A percentile compares a stretch with the other conserved stretches of the same genome.
Conservation (phyloP, 768 basidiomycete genomes). For the Lanmaoa rubissima region DNA sequence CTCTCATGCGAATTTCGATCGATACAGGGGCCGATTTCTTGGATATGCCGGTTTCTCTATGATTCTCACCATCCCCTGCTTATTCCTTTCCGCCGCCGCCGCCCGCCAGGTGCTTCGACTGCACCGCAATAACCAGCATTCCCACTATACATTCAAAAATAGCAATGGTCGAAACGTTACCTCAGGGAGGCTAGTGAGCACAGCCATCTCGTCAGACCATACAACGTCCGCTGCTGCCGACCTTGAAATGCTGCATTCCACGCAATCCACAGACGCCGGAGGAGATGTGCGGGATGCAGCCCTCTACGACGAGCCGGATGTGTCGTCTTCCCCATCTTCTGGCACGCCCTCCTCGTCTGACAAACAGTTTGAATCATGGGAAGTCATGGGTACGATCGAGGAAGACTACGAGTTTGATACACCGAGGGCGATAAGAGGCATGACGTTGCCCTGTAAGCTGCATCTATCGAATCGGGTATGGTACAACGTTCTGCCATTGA, state of each 20-base stretch:
- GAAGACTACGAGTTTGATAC: not conserved
- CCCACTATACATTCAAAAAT: not conserved
- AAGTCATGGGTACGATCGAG: not conserved
- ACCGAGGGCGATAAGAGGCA: not conserved
- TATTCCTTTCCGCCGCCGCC: slow-evolving; percentile 41
- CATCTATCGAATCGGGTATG: not conserved
- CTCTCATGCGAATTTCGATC: slow-evolving; percentile 1
- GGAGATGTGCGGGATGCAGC: not conserved
- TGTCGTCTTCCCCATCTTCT: not conserved
- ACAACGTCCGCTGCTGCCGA: slow-evolving; percentile 13
- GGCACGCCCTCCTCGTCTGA: not conserved
- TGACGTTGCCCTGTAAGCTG: slow-evolving; percentile 12
- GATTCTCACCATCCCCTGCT: slow-evolving; percentile 48
- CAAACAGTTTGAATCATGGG: slow-evolving; percentile 6
- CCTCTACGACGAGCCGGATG: not conserved
- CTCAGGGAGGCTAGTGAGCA: slow-evolving; percentile 14
- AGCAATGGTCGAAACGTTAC: not conserved
- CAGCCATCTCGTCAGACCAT: slow-evolving; percentile 20
- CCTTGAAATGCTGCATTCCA: not conserved
- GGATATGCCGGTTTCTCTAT: slow-evolving; percentile 60
- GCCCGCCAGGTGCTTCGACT: slow-evolving; percentile 15
- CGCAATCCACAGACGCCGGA: not conserved
- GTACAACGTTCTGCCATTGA: not conserved
- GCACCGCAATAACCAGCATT: slow-evolving; percentile 22
- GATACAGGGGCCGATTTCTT: slow-evolving; percentile 57